These are phyloP conservation scores for Tetrahymena elliotti DNA, from an alignment of 73 alveolate genomes.

Conservation along the genomic window DNA sequence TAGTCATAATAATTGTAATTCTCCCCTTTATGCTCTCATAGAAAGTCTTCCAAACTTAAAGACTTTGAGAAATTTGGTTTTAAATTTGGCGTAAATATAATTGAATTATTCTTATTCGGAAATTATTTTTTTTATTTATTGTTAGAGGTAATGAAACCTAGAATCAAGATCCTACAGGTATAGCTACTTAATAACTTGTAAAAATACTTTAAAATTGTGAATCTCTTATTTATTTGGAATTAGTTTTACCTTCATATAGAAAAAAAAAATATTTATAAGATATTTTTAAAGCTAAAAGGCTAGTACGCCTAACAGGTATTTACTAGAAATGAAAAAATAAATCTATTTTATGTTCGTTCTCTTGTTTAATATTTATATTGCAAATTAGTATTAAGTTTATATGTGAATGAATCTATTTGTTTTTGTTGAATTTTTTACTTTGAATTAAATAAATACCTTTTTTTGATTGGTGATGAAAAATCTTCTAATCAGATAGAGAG, in stretches of 20 bases:
- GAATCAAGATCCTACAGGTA: no score
- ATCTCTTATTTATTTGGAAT: background rate
- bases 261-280: background rate
- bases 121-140: no score
- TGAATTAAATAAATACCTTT: no score
- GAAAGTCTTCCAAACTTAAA: background rate
- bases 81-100: background rate
- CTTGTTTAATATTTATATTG: no score
- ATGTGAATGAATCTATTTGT: no score
- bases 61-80: background rate
- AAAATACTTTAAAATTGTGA: background rate
- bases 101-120: no score
- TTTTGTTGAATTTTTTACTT: no score
- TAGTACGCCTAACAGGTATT: background rate
- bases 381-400: no score
- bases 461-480: no score
- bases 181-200: background rate
- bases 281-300: background rate
- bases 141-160: background rate
- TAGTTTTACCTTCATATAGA: background rate
- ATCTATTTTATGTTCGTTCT: background rate
- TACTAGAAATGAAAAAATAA: background rate
- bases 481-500: no score
- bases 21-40: no score
- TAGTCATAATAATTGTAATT: no score